phyloP scores from a whole-genome alignment of 768 basidiomycete species.

The Naganishia vaughanmartiniae region DNA sequence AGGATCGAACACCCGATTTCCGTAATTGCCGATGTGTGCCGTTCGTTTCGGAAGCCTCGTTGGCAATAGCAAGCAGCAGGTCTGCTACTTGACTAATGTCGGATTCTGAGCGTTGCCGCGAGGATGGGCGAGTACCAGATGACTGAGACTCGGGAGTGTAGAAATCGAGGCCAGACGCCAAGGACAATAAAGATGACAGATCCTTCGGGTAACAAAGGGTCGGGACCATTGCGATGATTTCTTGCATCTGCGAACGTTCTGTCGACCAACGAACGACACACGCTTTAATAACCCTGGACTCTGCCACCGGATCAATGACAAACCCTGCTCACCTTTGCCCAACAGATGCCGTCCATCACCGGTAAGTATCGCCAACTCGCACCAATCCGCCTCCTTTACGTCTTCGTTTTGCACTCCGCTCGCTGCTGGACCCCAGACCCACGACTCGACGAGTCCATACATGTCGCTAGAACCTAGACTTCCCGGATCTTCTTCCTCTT shows the following conservation, averaged over 20 bases:
- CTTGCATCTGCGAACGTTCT: conserved; percentile 20
- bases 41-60: not conserved
- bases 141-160: not conserved
- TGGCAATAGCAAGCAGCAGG: not conserved
- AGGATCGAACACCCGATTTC: conserved; percentile 9
- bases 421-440: conserved; percentile 11
- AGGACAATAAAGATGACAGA: conserved; percentile 7
- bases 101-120: not conserved
- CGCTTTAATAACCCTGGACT: not conserved
- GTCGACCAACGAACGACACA: no score
- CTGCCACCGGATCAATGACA: not conserved
- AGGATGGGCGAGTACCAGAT: no score
- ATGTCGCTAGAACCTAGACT: conserved; percentile 16
- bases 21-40: conserved; percentile 1
- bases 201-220: conserved; percentile 23
- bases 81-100: not conserved
- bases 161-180: conserved; percentile 19
- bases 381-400: conserved; percentile 7
- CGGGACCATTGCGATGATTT: conserved; percentile 10
- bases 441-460: conserved; percentile 21
- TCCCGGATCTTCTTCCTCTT: not conserved
- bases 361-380: conserved; percentile 22
- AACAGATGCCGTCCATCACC: conserved; percentile 22
- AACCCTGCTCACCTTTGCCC: conserved; percentile 5
- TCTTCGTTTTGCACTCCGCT: not conserved